Base-by-base conservation (phyloP, 768 basidiomycete species). In the Lepiota brunneoincarnata region DNA sequence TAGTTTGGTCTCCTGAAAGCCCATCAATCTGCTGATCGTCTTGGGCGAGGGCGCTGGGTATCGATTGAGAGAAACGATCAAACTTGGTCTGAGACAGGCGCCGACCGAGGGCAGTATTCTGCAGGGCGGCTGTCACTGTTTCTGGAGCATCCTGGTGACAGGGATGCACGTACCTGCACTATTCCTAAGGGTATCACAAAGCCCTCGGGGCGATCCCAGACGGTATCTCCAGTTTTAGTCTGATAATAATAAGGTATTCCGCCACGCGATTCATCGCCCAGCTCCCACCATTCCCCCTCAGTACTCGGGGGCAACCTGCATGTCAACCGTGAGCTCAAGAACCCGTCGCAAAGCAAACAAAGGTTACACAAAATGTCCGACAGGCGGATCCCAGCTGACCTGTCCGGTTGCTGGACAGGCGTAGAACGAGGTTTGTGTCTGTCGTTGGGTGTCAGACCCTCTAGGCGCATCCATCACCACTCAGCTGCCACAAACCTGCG, bases 231-330 rank as follows among this genome's bases (percentile, higher is more conserved):
- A 1, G 91, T 87, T 68, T 92, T 87, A 9, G 93, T 97, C 63
- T 95, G 93, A 70, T 96, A 95, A 71, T 93, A 98, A 67, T 98
- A 98, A 3, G 90, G 84, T 52, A 93, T 74, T 26, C 91, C 91
- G 41, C 85, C 88, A 48, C 91, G 79, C 41, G 85, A 81, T 35
- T 92, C 89, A 66, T 98, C 94, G 41, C 76, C 76, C 55, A 97
- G 79, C 69, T 97, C 94, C 94, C 94, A 98, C 93, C 94, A 97
- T 67, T 96, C 93, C 38, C 94, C 93, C 40, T 90, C 84, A 3
- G 81, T 77, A 59, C 77, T 89, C 4, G 91, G 89, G 43, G 94
- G 94, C 41, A 95, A 75, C 45, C 91, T 93, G 61, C 5, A 64
- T 24, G 38, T 51, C 48, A 40, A 59, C 35, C 56, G 56, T 58